Percentiles rank a stretch among this genome's conserved stretches.
Evolutionary conservation across 805 yeast species (phyloP).

Genomic region (Schwanniomyces vanrijiae): DNA sequence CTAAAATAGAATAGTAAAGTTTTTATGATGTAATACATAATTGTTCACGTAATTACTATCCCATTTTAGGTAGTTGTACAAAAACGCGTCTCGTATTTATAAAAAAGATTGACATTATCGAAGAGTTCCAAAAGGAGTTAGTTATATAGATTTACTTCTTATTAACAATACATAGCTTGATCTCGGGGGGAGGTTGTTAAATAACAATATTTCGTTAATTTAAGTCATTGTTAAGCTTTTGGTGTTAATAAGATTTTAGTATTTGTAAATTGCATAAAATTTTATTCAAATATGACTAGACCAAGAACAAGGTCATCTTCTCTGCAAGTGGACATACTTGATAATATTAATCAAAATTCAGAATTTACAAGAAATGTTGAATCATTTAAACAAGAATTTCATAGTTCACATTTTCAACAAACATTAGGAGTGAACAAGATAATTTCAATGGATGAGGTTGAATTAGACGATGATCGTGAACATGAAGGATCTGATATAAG

Average conservation of each 20-base stretch:
- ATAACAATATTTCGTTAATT: background rate
- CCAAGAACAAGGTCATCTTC: conserved; percentile 1
- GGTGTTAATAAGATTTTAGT: background rate
- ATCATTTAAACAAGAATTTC: background rate
- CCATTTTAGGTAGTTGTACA: background rate
- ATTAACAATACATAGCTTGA: background rate
- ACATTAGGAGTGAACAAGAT: background rate
- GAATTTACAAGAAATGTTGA: background rate
- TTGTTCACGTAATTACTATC: background rate
- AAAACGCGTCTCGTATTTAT: conserved; percentile 2
- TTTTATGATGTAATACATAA: background rate
- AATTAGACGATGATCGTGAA: background rate
- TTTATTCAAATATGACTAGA: background rate
- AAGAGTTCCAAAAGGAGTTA: background rate
- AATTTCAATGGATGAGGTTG: background rate
- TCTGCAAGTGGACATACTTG: background rate
- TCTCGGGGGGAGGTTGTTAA: background rate
- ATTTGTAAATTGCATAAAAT: background rate
- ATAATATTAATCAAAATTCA: background rate
- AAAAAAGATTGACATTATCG: background rate
- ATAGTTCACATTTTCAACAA: background rate
- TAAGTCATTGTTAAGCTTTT: background rate
- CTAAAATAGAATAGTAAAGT: background rate
- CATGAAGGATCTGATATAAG: conserved; percentile 6
- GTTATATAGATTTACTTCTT: background rate